phyloP scores from a whole-genome alignment of 441 rosid species.

The Populus tomentosa region DNA sequence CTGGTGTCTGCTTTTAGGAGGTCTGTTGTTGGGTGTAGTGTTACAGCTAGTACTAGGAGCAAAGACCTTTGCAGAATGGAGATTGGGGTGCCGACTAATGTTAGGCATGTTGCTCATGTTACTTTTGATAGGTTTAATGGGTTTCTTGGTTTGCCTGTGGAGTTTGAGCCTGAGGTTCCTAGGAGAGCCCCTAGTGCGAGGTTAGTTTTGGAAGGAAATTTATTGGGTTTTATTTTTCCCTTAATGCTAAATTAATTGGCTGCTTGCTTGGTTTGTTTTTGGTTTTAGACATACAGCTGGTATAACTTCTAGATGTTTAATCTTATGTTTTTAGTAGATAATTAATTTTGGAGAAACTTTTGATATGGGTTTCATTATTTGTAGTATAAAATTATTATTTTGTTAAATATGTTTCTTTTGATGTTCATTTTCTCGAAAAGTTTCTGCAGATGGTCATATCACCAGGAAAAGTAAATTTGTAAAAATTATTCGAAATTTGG shows the following conservation, averaged over 20 bases:
- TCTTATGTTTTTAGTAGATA: neutral
- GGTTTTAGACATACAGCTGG: neutral
- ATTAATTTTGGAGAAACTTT: neutral
- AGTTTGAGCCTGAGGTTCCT: slow-evolving; percentile 58
- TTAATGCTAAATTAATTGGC: neutral
- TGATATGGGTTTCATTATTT: neutral
- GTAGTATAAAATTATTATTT: neutral
- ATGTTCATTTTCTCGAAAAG: neutral
- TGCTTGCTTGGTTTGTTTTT: neutral
- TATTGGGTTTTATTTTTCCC: neutral
- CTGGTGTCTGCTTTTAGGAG: neutral
- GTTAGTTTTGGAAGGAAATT: slow-evolving; percentile 23
- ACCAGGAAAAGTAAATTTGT: neutral
- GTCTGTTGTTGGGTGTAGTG: neutral
- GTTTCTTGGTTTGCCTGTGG: slow-evolving; percentile 21
- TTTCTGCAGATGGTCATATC: neutral
- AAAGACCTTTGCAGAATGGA: slow-evolving; percentile 41
- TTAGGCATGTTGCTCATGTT: slow-evolving; percentile 54
- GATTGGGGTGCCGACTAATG: slow-evolving; percentile 56
- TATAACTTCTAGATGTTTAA: neutral
- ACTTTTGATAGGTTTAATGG: slow-evolving; percentile 57
- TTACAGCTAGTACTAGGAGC: slow-evolving; percentile 20
- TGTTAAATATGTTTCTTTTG: neutral
- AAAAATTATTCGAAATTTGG: neutral
- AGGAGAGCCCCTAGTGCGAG: slow-evolving; percentile 62